Base-by-base conservation (phyloP, 192 early-diverging fungal genomes). In the Linnemannia zychae region DNA sequence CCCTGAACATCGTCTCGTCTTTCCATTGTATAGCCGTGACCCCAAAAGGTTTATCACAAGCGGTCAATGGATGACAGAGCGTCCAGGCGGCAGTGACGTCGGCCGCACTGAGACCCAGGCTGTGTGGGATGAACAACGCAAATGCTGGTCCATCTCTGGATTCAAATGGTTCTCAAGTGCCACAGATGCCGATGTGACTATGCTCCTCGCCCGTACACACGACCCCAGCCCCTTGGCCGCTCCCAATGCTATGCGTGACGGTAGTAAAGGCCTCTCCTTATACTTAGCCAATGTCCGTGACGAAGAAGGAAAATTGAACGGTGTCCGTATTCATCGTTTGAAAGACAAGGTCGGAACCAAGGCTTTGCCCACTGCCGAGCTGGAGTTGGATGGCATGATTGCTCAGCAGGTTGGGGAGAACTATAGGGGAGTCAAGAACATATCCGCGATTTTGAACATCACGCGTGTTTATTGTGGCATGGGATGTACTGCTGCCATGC, bases 51-150 rank as follows among this genome's bases (percentile, higher is more conserved):
- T 93, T 68, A 91, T 91, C 84, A 95, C 92, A 46, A 90, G 88
- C 71, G 94, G 94, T 11, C 94, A 95, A 79, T 95, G 93, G 94
- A 95, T 95, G 94, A 95, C 94, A 4, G 94, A 95, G 76, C 82
- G 93, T 16, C 92, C 93, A 20, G 93, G 93, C 66, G 94, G 93
- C 33, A 89, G 87, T 24, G 94, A 95, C 71, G 91, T 95, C 36
- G 90, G 87, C 4, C 82, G 84, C 4, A 92, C 94, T 18, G 93
- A 95, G 77, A 93, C 94, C 0, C 78, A 82, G 38, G 94, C 94
- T 0, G 83, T 85, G 6, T 85, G 83, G 83, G 65, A 85, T 18
- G 84, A 89, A 9, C 49, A 79, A 13, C 49, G 76, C 24, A 79
- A 89, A 38, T 70, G 79, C 38, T 93, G 90, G 87, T 82, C 68